A percentile compares a stretch with the other conserved stretches of the same genome.
Evolutionary conservation across 2,329 filamentous ascomycete species (phyloP).

Genomic region (Penicillium digitatum): DNA sequence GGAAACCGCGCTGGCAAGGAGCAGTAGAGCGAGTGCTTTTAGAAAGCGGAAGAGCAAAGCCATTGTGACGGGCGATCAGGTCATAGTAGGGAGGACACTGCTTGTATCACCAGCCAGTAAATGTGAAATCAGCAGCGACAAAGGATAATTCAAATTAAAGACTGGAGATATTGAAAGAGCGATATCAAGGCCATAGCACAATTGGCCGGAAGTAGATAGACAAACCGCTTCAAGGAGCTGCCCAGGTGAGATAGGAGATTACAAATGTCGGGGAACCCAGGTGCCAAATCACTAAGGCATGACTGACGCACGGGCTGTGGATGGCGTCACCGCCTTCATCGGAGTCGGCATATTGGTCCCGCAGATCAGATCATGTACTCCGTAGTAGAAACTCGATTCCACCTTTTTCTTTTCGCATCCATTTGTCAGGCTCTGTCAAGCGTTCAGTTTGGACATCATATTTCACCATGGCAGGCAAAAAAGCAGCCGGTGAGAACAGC

Average conservation of each 20-base stretch:
- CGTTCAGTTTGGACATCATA: background rate
- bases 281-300: background rate
- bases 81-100: slow-evolving; percentile 13
- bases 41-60: slow-evolving; percentile 24
- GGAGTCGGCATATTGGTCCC: slow-evolving; percentile 24
- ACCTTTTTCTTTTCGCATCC: slow-evolving; percentile 11
- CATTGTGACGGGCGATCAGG: slow-evolving; percentile 25
- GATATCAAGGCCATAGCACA: background rate
- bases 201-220: background rate
- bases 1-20: slow-evolving; percentile 18
- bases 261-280: background rate
- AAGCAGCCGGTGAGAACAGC: slow-evolving; percentile 62
- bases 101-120: background rate
- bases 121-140: background rate
- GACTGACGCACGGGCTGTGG: background rate
- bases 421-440: slow-evolving; percentile 2
- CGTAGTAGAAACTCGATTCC: slow-evolving; percentile 10
- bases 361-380: slow-evolving; percentile 26
- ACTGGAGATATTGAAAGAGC: background rate
- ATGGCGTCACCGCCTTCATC: slow-evolving; percentile 20
- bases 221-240: background rate
- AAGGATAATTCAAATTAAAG: background rate
- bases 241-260: slow-evolving; percentile 6
- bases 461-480: slow-evolving; percentile 67
- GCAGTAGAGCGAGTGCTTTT: slow-evolving; percentile 24